Evolutionary conservation across 2,329 filamentous ascomycete species (phyloP), one percentile per base, ranked within the genome.

Genomic region (Trichoderma brevicompactum): DNA sequence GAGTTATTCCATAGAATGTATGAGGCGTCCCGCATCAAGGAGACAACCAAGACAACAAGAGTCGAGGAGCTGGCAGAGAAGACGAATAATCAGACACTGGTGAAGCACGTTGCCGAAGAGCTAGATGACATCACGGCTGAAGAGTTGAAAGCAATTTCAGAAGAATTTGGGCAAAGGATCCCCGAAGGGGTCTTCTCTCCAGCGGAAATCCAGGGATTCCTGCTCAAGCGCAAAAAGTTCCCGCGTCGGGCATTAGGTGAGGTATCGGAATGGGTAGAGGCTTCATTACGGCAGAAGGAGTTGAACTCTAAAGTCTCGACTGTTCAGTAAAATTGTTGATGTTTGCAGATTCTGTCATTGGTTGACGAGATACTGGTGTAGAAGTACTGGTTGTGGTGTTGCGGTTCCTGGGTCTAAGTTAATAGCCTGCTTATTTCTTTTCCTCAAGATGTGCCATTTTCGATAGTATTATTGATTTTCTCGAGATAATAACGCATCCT

Each of bases 1-100:
- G 85, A 88, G 73, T 78, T 89, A 2, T 89, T 89, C 67, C 76
- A 84, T 69, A 77, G 85, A 23, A 88, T 89, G 85, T 88, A 88
- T 71, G 83, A 84, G 70, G 76, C 76, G 2, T 81, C 70, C 4
- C 62, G 68, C 54, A 65, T 34, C 19, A 69, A 38, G 19, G 60
- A 63, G 23, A 23, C 59, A 65, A 7, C 50, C 65, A 32, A 65
- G 59, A 34, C 50, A 10, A 59, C 66, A 15, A 38, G 9, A 13
- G 40, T 12, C 9, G 64, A 48, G 15, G 58, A 12, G 23, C 7
- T 38, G 17, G n/a, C 34, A 13, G 49, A 48, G 12, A 61, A 54
- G 58, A 32, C 59, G 9, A 41, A 28, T 23, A 32, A 43, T 12
- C 49, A 23, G 54, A 15, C 49, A 64, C 48, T 40, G 10, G 15